These are phyloP conservation scores for Daldinia sp. DNA, from an alignment of 2,329 filamentous ascomycete species.

Conservation along the genomic window DNA sequence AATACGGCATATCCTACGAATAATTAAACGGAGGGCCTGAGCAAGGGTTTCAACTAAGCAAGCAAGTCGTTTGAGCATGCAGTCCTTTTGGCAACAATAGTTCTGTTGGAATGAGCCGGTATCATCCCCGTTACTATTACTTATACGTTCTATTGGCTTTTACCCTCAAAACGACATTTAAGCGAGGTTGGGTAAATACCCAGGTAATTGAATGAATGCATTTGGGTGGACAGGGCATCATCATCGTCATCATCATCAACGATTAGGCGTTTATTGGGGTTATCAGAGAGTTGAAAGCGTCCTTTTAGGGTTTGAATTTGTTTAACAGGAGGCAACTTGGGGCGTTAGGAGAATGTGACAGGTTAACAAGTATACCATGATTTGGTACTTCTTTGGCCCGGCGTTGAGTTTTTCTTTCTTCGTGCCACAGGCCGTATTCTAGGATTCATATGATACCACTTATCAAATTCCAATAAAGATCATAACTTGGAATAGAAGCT, in stretches of 20 bases:
- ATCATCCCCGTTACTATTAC: conserved; percentile 5
- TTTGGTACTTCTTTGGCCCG: conserved; percentile 23
- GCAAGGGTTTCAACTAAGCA: not conserved
- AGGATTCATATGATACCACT: conserved; percentile 30
- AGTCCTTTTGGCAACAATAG: conserved; percentile 4
- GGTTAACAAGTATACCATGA: conserved; percentile 30
- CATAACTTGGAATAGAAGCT: conserved; percentile 26
- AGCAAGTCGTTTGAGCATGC: not conserved
- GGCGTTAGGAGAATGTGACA: conserved; percentile 34
- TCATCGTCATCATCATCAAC: conserved; percentile 19
- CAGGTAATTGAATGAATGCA: conserved; percentile 15
- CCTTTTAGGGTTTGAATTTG: conserved; percentile 28
- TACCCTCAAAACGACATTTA: conserved; percentile 11
- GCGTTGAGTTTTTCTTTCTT: conserved; percentile 13
- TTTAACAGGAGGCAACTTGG: conserved; percentile 16
- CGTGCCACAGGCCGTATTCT: conserved; percentile 15
- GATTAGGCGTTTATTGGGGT: conserved; percentile 37
- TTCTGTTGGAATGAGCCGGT: conserved; percentile 13
- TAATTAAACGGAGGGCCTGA: not conserved
- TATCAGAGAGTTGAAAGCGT: conserved; percentile 23
- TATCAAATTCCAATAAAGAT: conserved; percentile 16
- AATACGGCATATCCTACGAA: conserved; percentile 9
- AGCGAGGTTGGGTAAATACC: conserved; percentile 24
- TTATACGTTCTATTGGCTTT: conserved; percentile 3
- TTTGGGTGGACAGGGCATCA: conserved; percentile 35